Evolutionary conservation across 2,329 filamentous ascomycete species (phyloP).

Genomic region (Fusarium protoensiforme): DNA sequence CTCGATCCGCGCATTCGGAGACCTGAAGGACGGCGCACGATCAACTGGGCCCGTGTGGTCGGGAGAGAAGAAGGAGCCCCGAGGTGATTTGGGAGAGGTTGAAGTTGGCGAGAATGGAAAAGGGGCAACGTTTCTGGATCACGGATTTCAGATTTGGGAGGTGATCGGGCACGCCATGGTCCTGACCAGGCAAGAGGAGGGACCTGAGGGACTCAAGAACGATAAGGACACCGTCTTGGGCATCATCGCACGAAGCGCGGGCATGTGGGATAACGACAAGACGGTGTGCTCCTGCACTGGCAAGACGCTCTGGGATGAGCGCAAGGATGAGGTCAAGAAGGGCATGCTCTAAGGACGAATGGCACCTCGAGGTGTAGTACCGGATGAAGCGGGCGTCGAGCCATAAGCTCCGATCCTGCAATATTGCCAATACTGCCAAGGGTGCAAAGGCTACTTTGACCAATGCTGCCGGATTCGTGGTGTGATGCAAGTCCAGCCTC

Average conservation of each 20-base stretch:
- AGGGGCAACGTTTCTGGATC: slow-evolving; percentile 84
- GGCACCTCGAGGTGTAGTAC: slow-evolving; percentile 2
- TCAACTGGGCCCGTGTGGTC: slow-evolving; percentile 87
- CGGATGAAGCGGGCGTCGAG: slow-evolving; percentile 8
- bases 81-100: slow-evolving; percentile 75
- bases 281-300: slow-evolving; percentile 97
- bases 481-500: slow-evolving; percentile 23
- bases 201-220: slow-evolving; percentile 68
- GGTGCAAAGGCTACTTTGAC: slow-evolving; percentile 13
- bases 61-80: slow-evolving; percentile 61
- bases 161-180: slow-evolving; percentile 94
- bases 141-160: slow-evolving; percentile 91
- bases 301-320: slow-evolving; percentile 98
- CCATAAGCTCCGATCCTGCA: slow-evolving; percentile 6
- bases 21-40: slow-evolving; percentile 84
- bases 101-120: slow-evolving; percentile 80
- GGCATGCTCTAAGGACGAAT: slow-evolving; percentile 79
- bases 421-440: slow-evolving; percentile 21
- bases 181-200: slow-evolving; percentile 74
- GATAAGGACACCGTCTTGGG: slow-evolving; percentile 89
- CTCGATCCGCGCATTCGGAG: slow-evolving; percentile 85
- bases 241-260: slow-evolving; percentile 93
- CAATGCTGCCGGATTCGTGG: slow-evolving; percentile 20
- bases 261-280: slow-evolving; percentile 99
- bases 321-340: slow-evolving; percentile 86